Percentiles rank a stretch among this genome's conserved stretches.
Evolutionary conservation across 139 green algal genomes (phyloP).

Genomic region (Chlorella vulgaris): DNA sequence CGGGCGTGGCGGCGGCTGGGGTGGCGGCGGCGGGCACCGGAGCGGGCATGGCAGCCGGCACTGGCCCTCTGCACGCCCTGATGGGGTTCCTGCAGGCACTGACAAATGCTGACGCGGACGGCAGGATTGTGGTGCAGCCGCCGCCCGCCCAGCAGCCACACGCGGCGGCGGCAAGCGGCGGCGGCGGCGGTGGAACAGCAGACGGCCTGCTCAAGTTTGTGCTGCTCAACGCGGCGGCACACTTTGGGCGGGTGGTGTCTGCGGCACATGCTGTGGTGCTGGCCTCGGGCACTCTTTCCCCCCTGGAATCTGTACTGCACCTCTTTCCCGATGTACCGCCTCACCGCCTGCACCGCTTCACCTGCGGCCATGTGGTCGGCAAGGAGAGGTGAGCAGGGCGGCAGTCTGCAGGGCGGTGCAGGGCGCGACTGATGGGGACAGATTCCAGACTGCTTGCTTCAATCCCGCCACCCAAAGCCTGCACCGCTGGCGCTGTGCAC

Average conservation of each 20-base stretch:
- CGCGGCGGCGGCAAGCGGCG: slow-evolving; percentile 9
- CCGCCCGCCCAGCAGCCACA: background rate
- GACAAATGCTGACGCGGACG: slow-evolving; percentile 82
- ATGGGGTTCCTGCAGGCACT: slow-evolving; percentile 79
- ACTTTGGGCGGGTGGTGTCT: slow-evolving; percentile 68
- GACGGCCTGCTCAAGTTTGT: slow-evolving; percentile 69
- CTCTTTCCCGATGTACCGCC: slow-evolving; percentile 65
- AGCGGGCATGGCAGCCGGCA: background rate
- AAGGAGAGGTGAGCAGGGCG: slow-evolving; percentile 15
- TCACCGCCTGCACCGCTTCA: slow-evolving; percentile 63
- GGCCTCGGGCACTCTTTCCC: slow-evolving; percentile 91
- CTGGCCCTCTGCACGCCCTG: slow-evolving; percentile 67
- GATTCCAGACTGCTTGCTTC: background rate
- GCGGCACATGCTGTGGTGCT: slow-evolving; percentile 82
- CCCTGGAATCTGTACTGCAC: slow-evolving; percentile 52
- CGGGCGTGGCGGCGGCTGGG: no score
- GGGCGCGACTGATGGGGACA: background rate
- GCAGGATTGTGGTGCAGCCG: slow-evolving; percentile 80
- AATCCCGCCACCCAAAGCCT: background rate
- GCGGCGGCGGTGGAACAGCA: background rate
- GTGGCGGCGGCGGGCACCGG: slow-evolving; percentile 8
- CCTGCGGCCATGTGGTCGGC: slow-evolving; percentile 90
- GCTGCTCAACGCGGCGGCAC: slow-evolving; percentile 88
- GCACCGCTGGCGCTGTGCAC: background rate
- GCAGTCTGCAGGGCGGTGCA: background rate